These are phyloP conservation scores for Rhazya stricta DNA, from an alignment of 257 asterid species.

Conservation along the genomic window DNA sequence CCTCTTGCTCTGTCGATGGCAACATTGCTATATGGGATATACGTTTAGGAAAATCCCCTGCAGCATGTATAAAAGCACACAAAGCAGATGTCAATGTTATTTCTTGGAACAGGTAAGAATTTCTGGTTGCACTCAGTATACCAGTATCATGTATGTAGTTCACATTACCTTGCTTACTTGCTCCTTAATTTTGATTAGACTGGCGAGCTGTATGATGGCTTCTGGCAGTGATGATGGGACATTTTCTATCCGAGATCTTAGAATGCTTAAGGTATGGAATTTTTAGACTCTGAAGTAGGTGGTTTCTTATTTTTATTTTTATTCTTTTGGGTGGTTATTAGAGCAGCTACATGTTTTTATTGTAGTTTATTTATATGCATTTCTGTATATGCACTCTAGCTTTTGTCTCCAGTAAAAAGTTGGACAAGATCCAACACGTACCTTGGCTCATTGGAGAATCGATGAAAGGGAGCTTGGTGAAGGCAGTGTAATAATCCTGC, in stretches of 20 bases:
- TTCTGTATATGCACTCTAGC: background rate
- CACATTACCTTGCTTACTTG: conserved; percentile 5
- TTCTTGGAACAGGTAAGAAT: conserved; percentile 84
- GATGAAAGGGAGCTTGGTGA: background rate
- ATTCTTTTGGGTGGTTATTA: no score
- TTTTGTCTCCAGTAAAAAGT: background rate
- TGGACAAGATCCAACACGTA: background rate
- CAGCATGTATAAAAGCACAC: conserved; percentile 66
- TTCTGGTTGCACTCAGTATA: background rate
- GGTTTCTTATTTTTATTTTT: no score
- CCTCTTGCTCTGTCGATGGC: conserved; percentile 92
- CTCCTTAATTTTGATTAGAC: conserved; percentile 37
- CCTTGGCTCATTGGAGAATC: background rate
- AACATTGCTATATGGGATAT: conserved; percentile 82
- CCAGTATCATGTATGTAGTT: conserved; percentile 4
- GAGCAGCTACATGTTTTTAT: background rate
- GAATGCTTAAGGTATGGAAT: conserved; percentile 64
- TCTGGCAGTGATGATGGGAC: conserved; percentile 98
- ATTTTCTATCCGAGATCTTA: conserved; percentile 79
- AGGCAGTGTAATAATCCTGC: background rate
- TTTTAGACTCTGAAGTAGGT: background rate
- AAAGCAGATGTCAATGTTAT: conserved; percentile 93
- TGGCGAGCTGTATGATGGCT: conserved; percentile 89
- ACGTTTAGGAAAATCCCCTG: conserved; percentile 77
- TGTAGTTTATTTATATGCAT: no score